A percentile compares a stretch with the other conserved stretches of the same genome.
Evolutionary conservation across 371 early-diverging fungal genomes (phyloP).

Genomic region (Saksenaea vasiformis): DNA sequence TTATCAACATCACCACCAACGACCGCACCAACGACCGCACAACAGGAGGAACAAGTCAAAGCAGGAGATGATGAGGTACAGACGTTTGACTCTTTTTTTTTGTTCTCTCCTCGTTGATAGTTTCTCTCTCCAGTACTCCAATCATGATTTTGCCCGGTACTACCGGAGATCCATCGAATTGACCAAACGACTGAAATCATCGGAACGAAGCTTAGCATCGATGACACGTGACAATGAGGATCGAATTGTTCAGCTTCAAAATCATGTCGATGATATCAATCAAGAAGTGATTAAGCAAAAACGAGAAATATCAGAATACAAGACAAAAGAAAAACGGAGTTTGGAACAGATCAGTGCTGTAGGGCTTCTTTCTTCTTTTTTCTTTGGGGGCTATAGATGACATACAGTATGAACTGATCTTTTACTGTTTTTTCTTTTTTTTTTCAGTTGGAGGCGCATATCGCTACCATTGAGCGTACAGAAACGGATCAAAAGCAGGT

Average conservation of each 20-base stretch:
- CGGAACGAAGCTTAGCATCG: slow-evolving; percentile 48
- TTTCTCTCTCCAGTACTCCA: slow-evolving; percentile 9
- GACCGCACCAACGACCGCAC: neutral
- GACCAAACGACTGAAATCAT: slow-evolving; percentile 48
- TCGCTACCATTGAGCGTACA: slow-evolving; percentile 44
- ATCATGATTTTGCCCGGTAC: slow-evolving; percentile 36
- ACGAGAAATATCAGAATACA: slow-evolving; percentile 54
- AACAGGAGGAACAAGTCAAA: slow-evolving; percentile 6
- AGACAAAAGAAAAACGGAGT: slow-evolving; percentile 53
- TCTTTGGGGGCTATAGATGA: neutral
- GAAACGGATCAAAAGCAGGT: slow-evolving; percentile 56
- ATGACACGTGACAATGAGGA: slow-evolving; percentile 60
- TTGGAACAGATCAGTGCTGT: slow-evolving; percentile 57
- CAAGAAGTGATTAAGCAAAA: slow-evolving; percentile 45
- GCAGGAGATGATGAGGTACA: neutral
- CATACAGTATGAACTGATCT: neutral
- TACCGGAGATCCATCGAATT: slow-evolving; percentile 59
- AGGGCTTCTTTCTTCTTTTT: no score
- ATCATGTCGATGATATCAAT: slow-evolving; percentile 55
- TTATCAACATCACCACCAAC: neutral
- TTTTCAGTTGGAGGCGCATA: slow-evolving; percentile 49
- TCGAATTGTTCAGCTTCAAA: slow-evolving; percentile 50
- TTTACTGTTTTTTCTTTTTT: slow-evolving; percentile 1
- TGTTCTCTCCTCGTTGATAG: no score
- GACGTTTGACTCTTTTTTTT: neutral